Percentiles rank a stretch among this genome's conserved stretches.
Evolutionary conservation across 169 alveolate genomes (phyloP).

Genomic region (Amoebophrya sp.): DNA sequence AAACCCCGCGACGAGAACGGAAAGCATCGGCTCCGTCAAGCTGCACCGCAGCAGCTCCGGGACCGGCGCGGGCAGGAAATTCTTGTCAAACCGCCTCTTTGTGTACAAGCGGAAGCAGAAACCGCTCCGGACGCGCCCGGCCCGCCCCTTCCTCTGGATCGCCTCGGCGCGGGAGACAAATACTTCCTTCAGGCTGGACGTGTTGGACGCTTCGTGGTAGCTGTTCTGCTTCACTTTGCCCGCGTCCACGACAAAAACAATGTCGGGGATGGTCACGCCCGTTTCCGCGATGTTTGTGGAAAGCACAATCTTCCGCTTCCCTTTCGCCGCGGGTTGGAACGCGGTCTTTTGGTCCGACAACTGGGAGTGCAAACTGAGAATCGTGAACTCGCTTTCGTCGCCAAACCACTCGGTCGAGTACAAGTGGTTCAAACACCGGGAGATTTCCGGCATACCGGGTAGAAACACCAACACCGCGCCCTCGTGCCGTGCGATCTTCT

Average conservation of each 20-base stretch:
- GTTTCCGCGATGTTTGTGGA: constrained; percentile 82
- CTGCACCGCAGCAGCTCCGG: constrained; percentile 40
- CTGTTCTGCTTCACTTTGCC: constrained; percentile 63
- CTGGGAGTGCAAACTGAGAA: neutral
- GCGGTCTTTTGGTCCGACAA: constrained; percentile 39
- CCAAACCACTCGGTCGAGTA: neutral
- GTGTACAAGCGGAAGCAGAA: constrained; percentile 37
- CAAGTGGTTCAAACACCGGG: constrained; percentile 35
- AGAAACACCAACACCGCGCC: constrained; percentile 42
- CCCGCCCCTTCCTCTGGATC: constrained; percentile 39
- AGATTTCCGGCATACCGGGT: constrained; percentile 40
- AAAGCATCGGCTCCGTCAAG: constrained; percentile 39
- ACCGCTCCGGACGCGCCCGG: constrained; percentile 42
- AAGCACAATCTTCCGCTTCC: constrained; percentile 55
- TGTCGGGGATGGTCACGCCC: constrained; percentile 73
- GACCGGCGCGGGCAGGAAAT: constrained; percentile 29
- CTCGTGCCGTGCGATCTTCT: neutral
- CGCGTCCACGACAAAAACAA: constrained; percentile 67
- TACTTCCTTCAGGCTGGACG: constrained; percentile 39
- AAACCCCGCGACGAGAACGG: neutral
- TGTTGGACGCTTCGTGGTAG: constrained; percentile 42
- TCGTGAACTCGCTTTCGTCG: neutral
- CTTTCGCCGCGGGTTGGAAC: constrained; percentile 52
- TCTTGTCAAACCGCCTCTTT: constrained; percentile 35
- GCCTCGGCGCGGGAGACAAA: constrained; percentile 42